Evolutionary conservation across 192 early-diverging fungal species (phyloP).

Genomic region (Backusella westeae): DNA sequence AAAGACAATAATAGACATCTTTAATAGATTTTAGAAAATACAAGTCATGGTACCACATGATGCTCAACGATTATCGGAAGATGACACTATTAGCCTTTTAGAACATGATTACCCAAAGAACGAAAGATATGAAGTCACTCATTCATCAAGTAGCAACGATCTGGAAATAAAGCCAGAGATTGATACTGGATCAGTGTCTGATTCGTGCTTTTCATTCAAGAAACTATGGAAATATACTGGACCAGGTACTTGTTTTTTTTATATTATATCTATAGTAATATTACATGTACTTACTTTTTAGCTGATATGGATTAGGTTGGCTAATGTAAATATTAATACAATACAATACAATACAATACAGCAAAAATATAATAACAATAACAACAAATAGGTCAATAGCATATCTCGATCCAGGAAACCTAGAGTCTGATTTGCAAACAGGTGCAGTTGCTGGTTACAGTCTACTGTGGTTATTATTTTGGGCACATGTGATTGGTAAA

Average conservation of each 20-base stretch:
- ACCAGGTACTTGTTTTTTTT: conserved; percentile 42
- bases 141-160: background rate
- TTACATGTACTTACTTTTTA: background rate
- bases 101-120: conserved; percentile 12
- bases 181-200: conserved; percentile 12
- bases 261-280: background rate
- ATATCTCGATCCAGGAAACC: conserved; percentile 71
- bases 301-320: conserved; percentile 11
- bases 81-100: background rate
- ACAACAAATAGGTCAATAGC: conserved; percentile 51
- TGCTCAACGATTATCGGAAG: background rate
- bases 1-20: background rate
- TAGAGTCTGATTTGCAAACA: conserved; percentile 68
- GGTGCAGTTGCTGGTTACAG: conserved; percentile 65
- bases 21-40: background rate
- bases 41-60: conserved; percentile 23
- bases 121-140: background rate
- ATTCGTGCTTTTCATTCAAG: conserved; percentile 49
- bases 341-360: too few relatives aligned
- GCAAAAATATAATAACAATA: background rate
- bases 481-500: conserved; percentile 56
- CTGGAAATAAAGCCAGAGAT: conserved; percentile 20
- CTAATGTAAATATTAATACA: background rate
- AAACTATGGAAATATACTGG: conserved; percentile 67
- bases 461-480: conserved; percentile 65